Conservation (phyloP, 768 basidiomycete species). For the Cyclocybe aegerita region DNA sequence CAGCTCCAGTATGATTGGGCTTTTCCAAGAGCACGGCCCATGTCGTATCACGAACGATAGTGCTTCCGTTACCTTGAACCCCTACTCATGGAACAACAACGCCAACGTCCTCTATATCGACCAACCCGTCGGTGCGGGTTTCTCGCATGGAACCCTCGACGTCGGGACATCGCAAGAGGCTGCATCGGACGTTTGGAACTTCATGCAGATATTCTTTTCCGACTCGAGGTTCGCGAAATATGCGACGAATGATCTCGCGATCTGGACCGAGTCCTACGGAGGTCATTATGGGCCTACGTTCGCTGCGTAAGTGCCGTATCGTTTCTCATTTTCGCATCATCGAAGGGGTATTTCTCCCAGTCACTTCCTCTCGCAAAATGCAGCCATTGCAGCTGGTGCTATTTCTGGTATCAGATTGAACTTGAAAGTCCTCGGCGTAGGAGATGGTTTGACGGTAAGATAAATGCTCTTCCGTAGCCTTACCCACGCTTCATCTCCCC, state of each 20-base stretch:
- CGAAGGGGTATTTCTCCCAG: constrained; percentile 14
- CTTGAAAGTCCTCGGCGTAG: constrained; percentile 56
- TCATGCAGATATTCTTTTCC: constrained; percentile 61
- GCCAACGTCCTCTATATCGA: constrained; percentile 63
- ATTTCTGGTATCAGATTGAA: constrained; percentile 48
- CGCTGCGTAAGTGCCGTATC: constrained; percentile 39
- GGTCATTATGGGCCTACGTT: constrained; percentile 73
- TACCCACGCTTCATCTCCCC: no score
- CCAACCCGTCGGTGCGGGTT: constrained; percentile 63
- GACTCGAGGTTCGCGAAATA: constrained; percentile 54
- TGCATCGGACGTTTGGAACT: constrained; percentile 58
- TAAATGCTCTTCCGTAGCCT: background rate
- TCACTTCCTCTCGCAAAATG: constrained; percentile 58
- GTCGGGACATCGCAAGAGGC: constrained; percentile 54
- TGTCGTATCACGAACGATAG: constrained; percentile 63
- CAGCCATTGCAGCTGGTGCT: constrained; percentile 47
- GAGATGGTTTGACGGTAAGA: constrained; percentile 57
- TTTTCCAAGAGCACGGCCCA: constrained; percentile 77
- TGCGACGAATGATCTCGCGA: constrained; percentile 43
- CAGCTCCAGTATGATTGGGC: constrained; percentile 57
- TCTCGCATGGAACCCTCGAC: constrained; percentile 51
- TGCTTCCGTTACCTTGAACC: constrained; percentile 46
- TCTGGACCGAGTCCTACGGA: constrained; percentile 73
- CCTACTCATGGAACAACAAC: constrained; percentile 58
- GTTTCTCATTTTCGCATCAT: no score